phyloP scores from a whole-genome alignment of 2,329 filamentous ascomycete genomes.

The Taxawa tesnikishii region DNA sequence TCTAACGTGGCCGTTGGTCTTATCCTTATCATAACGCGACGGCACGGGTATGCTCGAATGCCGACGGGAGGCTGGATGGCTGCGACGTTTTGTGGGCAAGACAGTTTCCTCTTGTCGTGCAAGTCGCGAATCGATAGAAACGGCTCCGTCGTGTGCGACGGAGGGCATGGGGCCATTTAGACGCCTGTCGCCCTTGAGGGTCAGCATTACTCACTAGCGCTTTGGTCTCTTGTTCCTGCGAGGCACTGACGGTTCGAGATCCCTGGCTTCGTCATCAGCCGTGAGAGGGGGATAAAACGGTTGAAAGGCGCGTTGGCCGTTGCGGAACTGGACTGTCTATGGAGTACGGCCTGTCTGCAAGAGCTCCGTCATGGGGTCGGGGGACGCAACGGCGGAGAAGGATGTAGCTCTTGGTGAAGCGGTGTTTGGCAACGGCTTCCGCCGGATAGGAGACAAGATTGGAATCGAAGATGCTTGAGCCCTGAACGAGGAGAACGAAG shows the following conservation, averaged over 20 bases:
- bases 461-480: conserved; percentile 28
- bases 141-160: neutral
- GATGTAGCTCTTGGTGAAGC: conserved; percentile 33
- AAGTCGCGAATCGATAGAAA: conserved; percentile 3
- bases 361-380: conserved; percentile 9
- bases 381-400: conserved; percentile 30
- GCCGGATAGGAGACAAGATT: conserved; percentile 32
- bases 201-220: neutral
- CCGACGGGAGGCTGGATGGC: neutral
- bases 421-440: conserved; percentile 42
- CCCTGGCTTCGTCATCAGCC: conserved; percentile 10
- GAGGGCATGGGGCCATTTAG: neutral
- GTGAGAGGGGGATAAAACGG: conserved; percentile 20
- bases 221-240: neutral
- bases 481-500: conserved; percentile 31
- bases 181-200: conserved; percentile 5
- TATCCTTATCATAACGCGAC: conserved; percentile 9
- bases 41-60: conserved; percentile 6
- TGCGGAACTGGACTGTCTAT: conserved; percentile 18
- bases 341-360: conserved; percentile 19
- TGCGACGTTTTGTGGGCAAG: neutral
- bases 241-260: conserved; percentile 7
- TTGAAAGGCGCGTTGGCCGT: conserved; percentile 15
- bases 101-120: neutral
- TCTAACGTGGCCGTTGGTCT: conserved; percentile 6